A percentile compares a stretch with the other conserved stretches of the same genome.
phyloP scores from a whole-genome alignment of 179 eudicot genomes.

The Sideroxylon spinosum region DNA sequence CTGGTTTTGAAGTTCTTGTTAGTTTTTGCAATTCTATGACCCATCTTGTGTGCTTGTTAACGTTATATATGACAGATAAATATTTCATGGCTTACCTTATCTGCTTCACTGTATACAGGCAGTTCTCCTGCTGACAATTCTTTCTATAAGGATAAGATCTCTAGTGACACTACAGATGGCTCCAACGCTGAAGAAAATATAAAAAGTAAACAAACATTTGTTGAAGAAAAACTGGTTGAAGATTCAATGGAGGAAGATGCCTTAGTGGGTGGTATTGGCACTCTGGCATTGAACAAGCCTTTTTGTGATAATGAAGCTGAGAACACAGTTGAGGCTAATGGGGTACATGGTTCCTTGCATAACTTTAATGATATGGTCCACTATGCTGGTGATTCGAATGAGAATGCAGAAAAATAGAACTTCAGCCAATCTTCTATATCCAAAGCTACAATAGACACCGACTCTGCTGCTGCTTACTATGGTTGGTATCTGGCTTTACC shows the following conservation, averaged over 20 bases:
- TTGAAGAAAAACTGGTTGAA: not conserved
- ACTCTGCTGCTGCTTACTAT: not conserved
- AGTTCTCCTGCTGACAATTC: not conserved
- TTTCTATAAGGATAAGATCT: not conserved
- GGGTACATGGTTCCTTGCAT: not conserved
- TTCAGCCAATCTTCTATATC: not conserved
- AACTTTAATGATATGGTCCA: not conserved
- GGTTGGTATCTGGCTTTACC: not conserved
- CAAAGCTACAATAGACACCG: not conserved
- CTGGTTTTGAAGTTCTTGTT: not conserved
- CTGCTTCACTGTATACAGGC: not conserved
- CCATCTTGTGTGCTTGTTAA: not conserved
- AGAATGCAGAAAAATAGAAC: constrained; percentile 2
- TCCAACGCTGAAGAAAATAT: not conserved
- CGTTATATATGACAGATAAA: not conserved
- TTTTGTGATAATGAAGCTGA: not conserved
- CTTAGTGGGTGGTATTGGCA: not conserved
- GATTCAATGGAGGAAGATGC: not conserved
- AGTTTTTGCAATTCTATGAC: not conserved
- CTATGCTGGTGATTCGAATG: not conserved
- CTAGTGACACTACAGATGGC: not conserved
- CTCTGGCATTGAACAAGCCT: not conserved
- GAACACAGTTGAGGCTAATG: not conserved
- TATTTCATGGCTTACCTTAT: not conserved
- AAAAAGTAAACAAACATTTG: not conserved